These are phyloP conservation scores for Scopulariopsis brevicaulis DNA, from an alignment of 2,329 filamentous ascomycete species.

Conservation along the genomic window DNA sequence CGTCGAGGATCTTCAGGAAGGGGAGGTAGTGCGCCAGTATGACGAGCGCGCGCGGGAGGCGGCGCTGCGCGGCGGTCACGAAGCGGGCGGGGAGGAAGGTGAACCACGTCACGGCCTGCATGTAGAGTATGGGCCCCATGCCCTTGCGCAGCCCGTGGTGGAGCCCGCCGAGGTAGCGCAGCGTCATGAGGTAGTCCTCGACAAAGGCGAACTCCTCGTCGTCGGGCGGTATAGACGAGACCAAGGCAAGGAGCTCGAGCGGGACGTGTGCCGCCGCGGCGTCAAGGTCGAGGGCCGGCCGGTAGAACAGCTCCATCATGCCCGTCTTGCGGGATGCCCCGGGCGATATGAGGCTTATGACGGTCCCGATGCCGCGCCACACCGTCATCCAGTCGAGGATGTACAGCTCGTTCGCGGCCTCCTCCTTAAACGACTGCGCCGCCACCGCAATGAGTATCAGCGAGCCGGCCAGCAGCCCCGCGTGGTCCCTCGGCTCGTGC, in stretches of 20 bases:
- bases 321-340: slow-evolving; percentile 25
- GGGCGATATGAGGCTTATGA: slow-evolving; percentile 27
- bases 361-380: slow-evolving; percentile 39
- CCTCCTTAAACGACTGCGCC: slow-evolving; percentile 38
- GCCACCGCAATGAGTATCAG: slow-evolving; percentile 38
- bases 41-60: slow-evolving; percentile 32
- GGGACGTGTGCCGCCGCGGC: slow-evolving; percentile 29
- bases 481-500: slow-evolving; percentile 29
- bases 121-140: slow-evolving; percentile 28
- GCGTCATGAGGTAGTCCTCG: slow-evolving; percentile 29
- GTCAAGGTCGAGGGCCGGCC: slow-evolving; percentile 35
- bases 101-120: slow-evolving; percentile 41
- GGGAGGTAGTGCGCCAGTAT: slow-evolving; percentile 40
- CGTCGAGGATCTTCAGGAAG: slow-evolving; percentile 31
- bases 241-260: slow-evolving; percentile 35
- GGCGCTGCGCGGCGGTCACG: slow-evolving; percentile 27
- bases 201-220: slow-evolving; percentile 28
- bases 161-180: slow-evolving; percentile 38
- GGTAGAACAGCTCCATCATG: slow-evolving; percentile 32
- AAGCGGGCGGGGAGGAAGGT: slow-evolving; percentile 36
- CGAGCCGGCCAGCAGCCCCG: slow-evolving; percentile 38
- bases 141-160: slow-evolving; percentile 35
- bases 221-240: slow-evolving; percentile 26
- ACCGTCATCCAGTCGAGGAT: slow-evolving; percentile 45
- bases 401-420: slow-evolving; percentile 27